These are phyloP conservation scores for Echria macrotheca DNA, from an alignment of 495 filamentous ascomycete genomes.

Conservation along the genomic window DNA sequence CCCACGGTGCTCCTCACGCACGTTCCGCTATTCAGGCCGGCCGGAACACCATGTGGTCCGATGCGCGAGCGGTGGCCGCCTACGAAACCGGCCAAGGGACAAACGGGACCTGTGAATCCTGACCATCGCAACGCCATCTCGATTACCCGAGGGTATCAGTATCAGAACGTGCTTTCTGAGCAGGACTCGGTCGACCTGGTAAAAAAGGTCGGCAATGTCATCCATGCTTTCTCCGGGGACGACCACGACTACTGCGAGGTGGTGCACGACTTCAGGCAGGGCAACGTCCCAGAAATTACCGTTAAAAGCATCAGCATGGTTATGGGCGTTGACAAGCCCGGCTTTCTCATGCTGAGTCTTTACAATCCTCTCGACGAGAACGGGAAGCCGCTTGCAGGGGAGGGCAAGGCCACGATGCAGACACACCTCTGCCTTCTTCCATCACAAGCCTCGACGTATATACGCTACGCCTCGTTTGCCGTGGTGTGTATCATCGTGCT, in stretches of 20 bases:
- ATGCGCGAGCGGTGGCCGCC: constrained; percentile 76
- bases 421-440: constrained; percentile 89
- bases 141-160: constrained; percentile 78
- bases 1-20: constrained; percentile 86
- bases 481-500: constrained; percentile 56
- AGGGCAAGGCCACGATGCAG: constrained; percentile 58
- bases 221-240: constrained; percentile 86
- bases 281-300: constrained; percentile 77
- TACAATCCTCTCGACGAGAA: constrained; percentile 78
- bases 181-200: constrained; percentile 68
- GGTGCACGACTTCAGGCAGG: constrained; percentile 59
- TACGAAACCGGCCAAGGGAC: constrained; percentile 51
- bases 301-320: constrained; percentile 92
- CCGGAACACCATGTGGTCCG: constrained; percentile 86
- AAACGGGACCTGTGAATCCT: constrained; percentile 49
- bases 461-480: constrained; percentile 63
- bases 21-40: constrained; percentile 77
- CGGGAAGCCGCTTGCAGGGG: constrained; percentile 49
- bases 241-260: constrained; percentile 98
- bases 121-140: constrained; percentile 75
- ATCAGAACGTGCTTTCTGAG: constrained; percentile 85
- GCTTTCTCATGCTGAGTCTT: constrained; percentile 80
- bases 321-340: constrained; percentile 90
- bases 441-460: constrained; percentile 76
- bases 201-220: constrained; percentile 66